These are phyloP conservation scores for Aspergillus novoparasiticus DNA, from an alignment of 2,329 filamentous ascomycete species.

Conservation along the genomic window DNA sequence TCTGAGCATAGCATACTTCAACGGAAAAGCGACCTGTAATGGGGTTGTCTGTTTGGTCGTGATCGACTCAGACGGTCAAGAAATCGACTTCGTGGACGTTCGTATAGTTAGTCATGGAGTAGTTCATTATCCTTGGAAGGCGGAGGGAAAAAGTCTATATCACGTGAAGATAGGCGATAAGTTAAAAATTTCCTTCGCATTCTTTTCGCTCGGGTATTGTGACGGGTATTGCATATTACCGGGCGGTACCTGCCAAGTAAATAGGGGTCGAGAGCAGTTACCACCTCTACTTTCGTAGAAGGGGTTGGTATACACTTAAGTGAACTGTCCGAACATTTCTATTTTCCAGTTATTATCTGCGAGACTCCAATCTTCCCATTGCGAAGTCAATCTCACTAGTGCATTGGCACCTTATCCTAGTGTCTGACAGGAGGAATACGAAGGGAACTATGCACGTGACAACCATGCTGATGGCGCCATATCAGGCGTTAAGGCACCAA, in stretches of 20 bases:
- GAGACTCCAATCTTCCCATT: not conserved
- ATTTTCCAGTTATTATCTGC: not conserved
- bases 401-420: not conserved
- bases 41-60: not conserved
- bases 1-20: constrained; percentile 44
- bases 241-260: constrained; percentile 13
- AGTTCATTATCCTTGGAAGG: constrained; percentile 6
- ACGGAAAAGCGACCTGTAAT: not conserved
- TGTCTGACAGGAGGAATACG: not conserved
- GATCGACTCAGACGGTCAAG: not conserved
- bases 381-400: not conserved
- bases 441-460: not conserved
- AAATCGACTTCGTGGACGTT: not conserved
- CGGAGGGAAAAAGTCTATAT: constrained; percentile 17
- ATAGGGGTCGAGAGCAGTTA: not conserved
- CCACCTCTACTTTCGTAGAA: not conserved
- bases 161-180: constrained; percentile 31
- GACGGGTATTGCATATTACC: not conserved
- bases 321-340: not conserved
- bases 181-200: constrained; percentile 3
- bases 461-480: not conserved
- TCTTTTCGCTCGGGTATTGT: not conserved
- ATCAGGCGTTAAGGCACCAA: not conserved
- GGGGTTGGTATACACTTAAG: too few species aligned
- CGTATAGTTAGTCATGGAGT: constrained; percentile 4